Evolutionary conservation across 2,329 filamentous ascomycete genomes (phyloP), one percentile per base, ranked within the genome.

Genomic region (Elsinoe necatrix): DNA sequence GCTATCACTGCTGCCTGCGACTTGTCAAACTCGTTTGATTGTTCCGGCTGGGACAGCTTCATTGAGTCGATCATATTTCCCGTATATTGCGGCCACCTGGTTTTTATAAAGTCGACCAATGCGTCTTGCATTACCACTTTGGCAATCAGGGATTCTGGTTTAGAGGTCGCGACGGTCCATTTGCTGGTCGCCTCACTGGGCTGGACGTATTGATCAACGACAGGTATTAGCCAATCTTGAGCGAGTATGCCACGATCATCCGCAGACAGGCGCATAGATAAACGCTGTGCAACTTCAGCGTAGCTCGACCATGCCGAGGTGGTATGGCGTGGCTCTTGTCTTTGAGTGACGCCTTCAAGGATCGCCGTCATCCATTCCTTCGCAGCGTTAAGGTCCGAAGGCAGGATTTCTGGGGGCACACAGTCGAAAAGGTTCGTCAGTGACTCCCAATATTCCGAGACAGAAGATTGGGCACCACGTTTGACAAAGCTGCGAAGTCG

Each of bases 381-480:
- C 1, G 82, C 79, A 21, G 80, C 79, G 2, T 83, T 76, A 2
- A 72, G 63, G 12, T 79, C 65, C 11, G 45, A 68, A 55, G 50
- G 85, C 75, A 92, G 67, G 0, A 83, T 68, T 20, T 79, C 73
- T 4, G 66, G 58, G 3, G 85, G 85, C 11, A 87, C 63, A 5
- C 67, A 67, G 21, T 71, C 68, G 51, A 95, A 67, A 0, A 97
- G 71, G 27, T 76, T 73, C 37, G 79, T 75, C 29, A 95, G 68
- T 14, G 80, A 80, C 23, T 77, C 71, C 93, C 93, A 98, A 66
- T 85, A 95, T 8, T 77, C 79, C 2, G 77, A 72, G 0, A 82
- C 75, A 2, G 86, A 86, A n/a, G 83, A 81, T 65, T 96, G 88
- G 0, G 92, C 95, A 2, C 93, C 92, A 64, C 84, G 87, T 60